phyloP scores from a whole-genome alignment of 768 basidiomycete species.

The Amanita thiersii region DNA sequence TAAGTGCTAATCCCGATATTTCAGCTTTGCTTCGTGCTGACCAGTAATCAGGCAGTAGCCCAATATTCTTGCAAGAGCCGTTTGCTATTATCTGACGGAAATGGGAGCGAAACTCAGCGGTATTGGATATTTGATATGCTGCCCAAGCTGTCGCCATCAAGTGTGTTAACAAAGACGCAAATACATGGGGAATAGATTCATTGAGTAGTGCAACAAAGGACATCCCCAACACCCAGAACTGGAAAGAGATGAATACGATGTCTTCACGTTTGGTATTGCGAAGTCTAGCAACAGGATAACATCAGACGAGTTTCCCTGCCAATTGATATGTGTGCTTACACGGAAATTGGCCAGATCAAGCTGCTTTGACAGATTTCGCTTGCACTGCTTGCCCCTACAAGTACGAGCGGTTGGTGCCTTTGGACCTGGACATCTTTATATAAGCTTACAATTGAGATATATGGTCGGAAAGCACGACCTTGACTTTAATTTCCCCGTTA shows the following conservation, averaged over 20 bases:
- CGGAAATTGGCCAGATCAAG: conserved; percentile 48
- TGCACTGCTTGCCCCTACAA: no score
- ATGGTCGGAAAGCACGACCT: no score
- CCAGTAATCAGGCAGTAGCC: conserved; percentile 63
- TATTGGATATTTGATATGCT: conserved; percentile 55
- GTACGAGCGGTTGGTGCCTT: no score
- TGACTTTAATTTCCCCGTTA: no score
- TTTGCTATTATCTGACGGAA: conserved; percentile 52
- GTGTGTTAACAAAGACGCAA: conserved; percentile 69
- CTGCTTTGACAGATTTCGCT: conserved; percentile 45
- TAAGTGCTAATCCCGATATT: conserved; percentile 54
- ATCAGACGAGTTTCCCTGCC: background rate
- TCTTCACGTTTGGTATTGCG: conserved; percentile 72
- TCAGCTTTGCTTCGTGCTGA: conserved; percentile 48
- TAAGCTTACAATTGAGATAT: no score
- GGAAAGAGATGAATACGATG: conserved; percentile 68
- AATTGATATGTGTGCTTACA: conserved; percentile 34
- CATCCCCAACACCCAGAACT: conserved; percentile 76
- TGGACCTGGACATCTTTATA: no score
- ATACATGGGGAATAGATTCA: conserved; percentile 76
- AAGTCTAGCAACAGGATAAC: conserved; percentile 32
- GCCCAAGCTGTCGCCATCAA: conserved; percentile 69
- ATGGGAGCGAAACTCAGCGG: conserved; percentile 44
- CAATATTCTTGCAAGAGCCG: conserved; percentile 52
- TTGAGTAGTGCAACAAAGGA: conserved; percentile 63